phyloP scores from a whole-genome alignment of 2,329 filamentous ascomycete species.

The Mycocentrospora acerina region DNA sequence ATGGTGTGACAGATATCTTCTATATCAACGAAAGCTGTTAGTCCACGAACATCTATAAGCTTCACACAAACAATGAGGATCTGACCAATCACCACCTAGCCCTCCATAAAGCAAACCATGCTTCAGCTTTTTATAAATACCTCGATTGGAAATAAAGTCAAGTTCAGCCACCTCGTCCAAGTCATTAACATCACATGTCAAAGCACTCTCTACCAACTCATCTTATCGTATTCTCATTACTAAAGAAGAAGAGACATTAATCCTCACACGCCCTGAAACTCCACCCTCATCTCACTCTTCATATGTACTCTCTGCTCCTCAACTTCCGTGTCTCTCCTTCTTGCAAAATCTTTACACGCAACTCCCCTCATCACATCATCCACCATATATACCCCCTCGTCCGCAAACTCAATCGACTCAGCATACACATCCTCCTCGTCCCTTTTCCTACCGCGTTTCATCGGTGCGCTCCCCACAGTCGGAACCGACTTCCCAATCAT shows the following conservation, averaged over 20 bases:
- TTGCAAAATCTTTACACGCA: constrained; percentile 6
- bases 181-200: too few species aligned
- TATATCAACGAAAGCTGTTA: too few species aligned
- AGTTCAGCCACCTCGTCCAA: too few species aligned
- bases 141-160: too few species aligned
- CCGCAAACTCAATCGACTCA: constrained; percentile 16
- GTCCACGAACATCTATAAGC: too few species aligned
- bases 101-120: too few species aligned
- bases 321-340: constrained; percentile 1
- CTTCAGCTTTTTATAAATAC: too few species aligned
- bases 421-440: constrained; percentile 1
- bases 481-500: constrained; percentile 8
- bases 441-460: neutral
- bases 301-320: constrained; percentile 8
- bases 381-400: constrained; percentile 7
- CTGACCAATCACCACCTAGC: too few species aligned
- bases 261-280: constrained; percentile 7
- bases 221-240: neutral
- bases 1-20: too few species aligned
- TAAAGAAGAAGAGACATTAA: neutral
- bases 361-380: constrained; percentile 8
- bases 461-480: constrained; percentile 13
- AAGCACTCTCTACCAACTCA: too few species aligned
- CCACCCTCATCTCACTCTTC: constrained; percentile 9
- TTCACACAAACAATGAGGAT: too few species aligned